phyloP scores from a whole-genome alignment of 106 monocot genomes.

The Dendrobium chrysotoxum region DNA sequence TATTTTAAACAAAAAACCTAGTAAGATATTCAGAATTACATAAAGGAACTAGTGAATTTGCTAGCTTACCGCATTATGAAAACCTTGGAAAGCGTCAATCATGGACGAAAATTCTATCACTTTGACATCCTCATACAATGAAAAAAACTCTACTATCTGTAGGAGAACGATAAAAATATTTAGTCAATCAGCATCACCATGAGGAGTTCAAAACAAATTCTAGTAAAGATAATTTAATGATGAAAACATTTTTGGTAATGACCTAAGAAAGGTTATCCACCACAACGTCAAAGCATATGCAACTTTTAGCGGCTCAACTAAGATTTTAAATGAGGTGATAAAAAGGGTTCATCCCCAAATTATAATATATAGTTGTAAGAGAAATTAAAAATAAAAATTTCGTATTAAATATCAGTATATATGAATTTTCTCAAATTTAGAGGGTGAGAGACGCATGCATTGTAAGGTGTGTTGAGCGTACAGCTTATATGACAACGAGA shows the following conservation, averaged over 20 bases:
- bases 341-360: too few relatives aligned
- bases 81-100: conserved; percentile 63
- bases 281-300: too few relatives aligned
- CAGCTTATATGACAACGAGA: neutral
- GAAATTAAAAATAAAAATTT: too few relatives aligned
- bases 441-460: too few relatives aligned
- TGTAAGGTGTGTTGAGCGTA: neutral
- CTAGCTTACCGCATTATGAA: conserved; percentile 44
- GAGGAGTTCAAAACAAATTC: neutral
- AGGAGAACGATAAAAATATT: neutral
- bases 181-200: neutral
- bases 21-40: neutral
- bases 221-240: neutral
- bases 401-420: too few relatives aligned
- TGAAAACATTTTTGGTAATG: neutral
- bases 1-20: neutral
- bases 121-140: conserved; percentile 59
- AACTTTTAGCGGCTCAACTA: too few relatives aligned
- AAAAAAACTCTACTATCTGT: conserved; percentile 19
- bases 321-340: too few relatives aligned
- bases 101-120: conserved; percentile 83
- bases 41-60: neutral
- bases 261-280: too few relatives aligned
- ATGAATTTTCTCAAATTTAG: too few relatives aligned
- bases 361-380: too few relatives aligned